phyloP scores from a whole-genome alignment of 2,329 filamentous ascomycete species.

The Myriosclerotinia scirpicola region DNA sequence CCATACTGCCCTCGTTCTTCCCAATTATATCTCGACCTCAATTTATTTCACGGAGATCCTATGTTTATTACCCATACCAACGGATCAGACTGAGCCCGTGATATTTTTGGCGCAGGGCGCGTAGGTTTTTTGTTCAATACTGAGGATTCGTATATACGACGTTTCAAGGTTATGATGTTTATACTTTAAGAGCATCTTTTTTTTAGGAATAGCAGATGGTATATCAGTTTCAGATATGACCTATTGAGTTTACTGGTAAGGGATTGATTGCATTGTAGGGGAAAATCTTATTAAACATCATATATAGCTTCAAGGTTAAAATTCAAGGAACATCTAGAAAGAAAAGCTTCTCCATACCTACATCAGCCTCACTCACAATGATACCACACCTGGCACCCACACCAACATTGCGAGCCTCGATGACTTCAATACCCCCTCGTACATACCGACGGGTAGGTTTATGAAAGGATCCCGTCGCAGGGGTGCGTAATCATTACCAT shows the following conservation, averaged over 20 bases:
- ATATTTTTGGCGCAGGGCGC: neutral
- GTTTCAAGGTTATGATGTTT: conserved; percentile 4
- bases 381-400: neutral
- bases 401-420: neutral
- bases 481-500: conserved; percentile 12
- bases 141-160: neutral
- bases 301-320: neutral
- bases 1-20: conserved; percentile 9
- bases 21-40: conserved; percentile 16
- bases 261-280: neutral
- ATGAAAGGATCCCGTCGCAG: conserved; percentile 13
- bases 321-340: conserved; percentile 4
- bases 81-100: conserved; percentile 8
- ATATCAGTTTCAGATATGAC: neutral
- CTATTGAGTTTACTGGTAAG: neutral
- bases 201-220: neutral
- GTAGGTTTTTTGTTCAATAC: neutral
- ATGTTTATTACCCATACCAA: conserved; percentile 9
- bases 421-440: neutral
- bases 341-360: conserved; percentile 5
- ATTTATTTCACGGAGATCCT: conserved; percentile 19
- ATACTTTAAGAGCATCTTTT: neutral
- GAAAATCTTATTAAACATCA: neutral
- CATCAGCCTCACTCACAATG: neutral
- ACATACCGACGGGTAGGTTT: conserved; percentile 4